Evolutionary conservation across 129 eudicot genomes (phyloP).

Genomic region (Flaveria robusta): DNA sequence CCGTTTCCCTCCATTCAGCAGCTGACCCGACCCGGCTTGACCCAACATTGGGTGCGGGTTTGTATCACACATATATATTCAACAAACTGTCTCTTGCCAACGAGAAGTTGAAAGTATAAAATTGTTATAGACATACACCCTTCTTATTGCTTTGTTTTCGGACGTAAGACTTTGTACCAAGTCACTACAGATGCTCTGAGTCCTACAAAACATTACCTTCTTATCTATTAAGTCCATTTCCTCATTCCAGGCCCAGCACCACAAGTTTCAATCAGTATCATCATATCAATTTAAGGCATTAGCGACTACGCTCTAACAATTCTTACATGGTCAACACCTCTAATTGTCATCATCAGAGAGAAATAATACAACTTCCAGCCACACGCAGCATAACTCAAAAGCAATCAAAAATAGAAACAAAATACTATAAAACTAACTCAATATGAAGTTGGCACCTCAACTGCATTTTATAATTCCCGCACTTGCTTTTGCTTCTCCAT

Average conservation of each 20-base stretch:
- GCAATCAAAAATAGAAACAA: neutral
- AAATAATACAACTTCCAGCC: conserved; percentile 7
- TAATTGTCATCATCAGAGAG: conserved; percentile 23
- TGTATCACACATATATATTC: conserved; percentile 21
- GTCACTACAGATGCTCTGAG: neutral
- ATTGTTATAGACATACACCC: neutral
- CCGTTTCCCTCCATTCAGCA: too few relatives aligned
- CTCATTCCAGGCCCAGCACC: neutral
- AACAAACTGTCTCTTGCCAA: neutral
- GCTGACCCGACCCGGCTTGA: too few relatives aligned
- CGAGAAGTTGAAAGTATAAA: neutral
- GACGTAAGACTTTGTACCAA: neutral
- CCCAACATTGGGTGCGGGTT: too few relatives aligned
- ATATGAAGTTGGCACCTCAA: conserved; percentile 13
- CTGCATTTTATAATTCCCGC: conserved; percentile 5
- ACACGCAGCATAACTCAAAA: neutral
- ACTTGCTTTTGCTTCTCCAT: conserved; percentile 18
- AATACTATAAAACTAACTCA: neutral
- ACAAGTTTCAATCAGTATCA: conserved; percentile 8
- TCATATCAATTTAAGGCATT: neutral
- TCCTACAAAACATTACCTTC: neutral
- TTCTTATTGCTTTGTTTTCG: neutral
- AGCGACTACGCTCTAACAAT: neutral
- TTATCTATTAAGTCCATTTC: neutral
- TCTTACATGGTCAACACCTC: conserved; percentile 15